phyloP scores from a whole-genome alignment of 345 rosid genomes.

The Laguncularia racemosa region DNA sequence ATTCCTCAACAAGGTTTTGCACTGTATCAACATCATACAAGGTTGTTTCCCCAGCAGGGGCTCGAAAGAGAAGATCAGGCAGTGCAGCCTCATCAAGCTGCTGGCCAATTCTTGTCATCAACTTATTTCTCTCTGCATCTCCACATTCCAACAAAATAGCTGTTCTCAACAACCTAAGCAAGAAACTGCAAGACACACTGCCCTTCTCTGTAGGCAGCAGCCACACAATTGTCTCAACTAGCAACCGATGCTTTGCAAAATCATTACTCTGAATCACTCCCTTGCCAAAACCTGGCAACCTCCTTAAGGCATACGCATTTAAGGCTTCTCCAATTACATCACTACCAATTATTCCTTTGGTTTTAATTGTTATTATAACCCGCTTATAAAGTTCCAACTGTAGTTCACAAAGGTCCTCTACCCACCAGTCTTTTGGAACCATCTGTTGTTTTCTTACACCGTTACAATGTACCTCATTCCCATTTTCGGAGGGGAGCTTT shows the following conservation, averaged over 20 bases:
- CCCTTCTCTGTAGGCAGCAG: slow-evolving; percentile 46
- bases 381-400: slow-evolving; percentile 55
- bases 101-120: slow-evolving; percentile 36
- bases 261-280: slow-evolving; percentile 36
- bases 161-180: slow-evolving; percentile 48
- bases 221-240: slow-evolving; percentile 44
- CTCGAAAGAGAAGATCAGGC: slow-evolving; percentile 40
- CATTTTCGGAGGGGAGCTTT: slow-evolving; percentile 46
- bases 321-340: slow-evolving; percentile 62
- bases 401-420: slow-evolving; percentile 72
- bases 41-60: slow-evolving; percentile 29
- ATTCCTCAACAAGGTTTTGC: slow-evolving; percentile 43
- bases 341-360: slow-evolving; percentile 35
- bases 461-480: slow-evolving; percentile 37
- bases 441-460: slow-evolving; percentile 40
- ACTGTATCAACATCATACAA: slow-evolving; percentile 52
- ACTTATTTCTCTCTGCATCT: slow-evolving; percentile 36
- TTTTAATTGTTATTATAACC: slow-evolving; percentile 37
- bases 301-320: slow-evolving; percentile 46
- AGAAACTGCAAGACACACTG: slow-evolving; percentile 42
- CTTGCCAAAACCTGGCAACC: slow-evolving; percentile 52
- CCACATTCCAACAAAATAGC: slow-evolving; percentile 35
- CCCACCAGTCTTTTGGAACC: slow-evolving; percentile 87
- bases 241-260: slow-evolving; percentile 33
- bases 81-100: slow-evolving; percentile 50